phyloP scores from a whole-genome alignment of 2,329 filamentous ascomycete species.

The Sphaerulina musiva region DNA sequence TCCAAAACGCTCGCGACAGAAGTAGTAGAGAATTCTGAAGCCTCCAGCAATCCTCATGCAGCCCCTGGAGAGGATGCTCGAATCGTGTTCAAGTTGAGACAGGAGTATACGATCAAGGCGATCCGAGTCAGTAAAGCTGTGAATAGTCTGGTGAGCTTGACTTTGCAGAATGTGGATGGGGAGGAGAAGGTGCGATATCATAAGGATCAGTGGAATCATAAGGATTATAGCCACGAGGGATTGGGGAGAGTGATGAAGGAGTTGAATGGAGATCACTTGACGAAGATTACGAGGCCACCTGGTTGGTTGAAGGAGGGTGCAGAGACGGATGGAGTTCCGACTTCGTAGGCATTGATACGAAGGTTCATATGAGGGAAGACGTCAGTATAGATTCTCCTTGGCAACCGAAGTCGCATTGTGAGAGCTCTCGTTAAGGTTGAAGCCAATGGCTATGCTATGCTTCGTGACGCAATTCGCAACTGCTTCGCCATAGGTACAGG shows the following conservation, averaged over 20 bases:
- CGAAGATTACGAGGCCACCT: conserved; percentile 4
- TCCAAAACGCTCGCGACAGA: conserved; percentile 14
- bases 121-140: conserved; percentile 36
- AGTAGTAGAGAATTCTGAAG: conserved; percentile 8
- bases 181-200: conserved; percentile 42
- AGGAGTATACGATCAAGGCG: conserved; percentile 42
- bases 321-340: conserved; percentile 1
- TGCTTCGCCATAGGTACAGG: too few species aligned
- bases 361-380: too few species aligned
- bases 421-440: too few species aligned
- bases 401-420: too few species aligned
- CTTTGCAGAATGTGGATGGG: conserved; percentile 27
- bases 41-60: neutral
- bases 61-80: conserved; percentile 32
- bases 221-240: conserved; percentile 44
- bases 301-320: conserved; percentile 3
- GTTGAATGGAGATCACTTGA: conserved; percentile 37
- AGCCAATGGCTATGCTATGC: too few species aligned
- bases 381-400: too few species aligned
- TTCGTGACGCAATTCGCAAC: too few species aligned
- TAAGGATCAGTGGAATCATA: conserved; percentile 48
- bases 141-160: conserved; percentile 39
- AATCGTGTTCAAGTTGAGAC: conserved; percentile 45
- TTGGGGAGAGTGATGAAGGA: conserved; percentile 45
- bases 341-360: neutral